Base-by-base conservation (phyloP, 1,284 basidiomycete genomes). In the Boletus sp. region DNA sequence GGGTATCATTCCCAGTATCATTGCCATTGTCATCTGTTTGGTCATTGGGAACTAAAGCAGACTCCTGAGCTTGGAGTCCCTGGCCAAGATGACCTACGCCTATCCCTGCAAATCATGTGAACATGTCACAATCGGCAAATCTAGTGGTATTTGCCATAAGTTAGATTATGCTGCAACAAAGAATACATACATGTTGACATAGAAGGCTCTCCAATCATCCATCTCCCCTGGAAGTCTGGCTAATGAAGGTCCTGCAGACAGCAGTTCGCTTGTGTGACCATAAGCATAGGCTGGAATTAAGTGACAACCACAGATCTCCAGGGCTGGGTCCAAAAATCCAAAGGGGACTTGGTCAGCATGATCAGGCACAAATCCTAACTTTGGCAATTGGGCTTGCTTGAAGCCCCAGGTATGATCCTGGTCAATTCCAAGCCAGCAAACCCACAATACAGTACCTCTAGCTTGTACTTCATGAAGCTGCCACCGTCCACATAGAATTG, bases 371-470 rank as follows among this genome's bases (percentile, higher is more conserved):
- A n/a, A n/a, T n/a, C n/a, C n/a, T n/a, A n/a, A n/a, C n/a, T n/a
- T n/a, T n/a, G n/a, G n/a, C n/a, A n/a, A n/a, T n/a, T n/a, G n/a
- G 14, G 58, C 37, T 2, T 58, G n/a, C 25, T 38, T 55, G 44
- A 61, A 40, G 35, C 16, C 35, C 16, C 35, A 17, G 6, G 7
- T 37, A 16, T 17, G 6, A 16, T 6, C 66, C 52, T 59, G 55
- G 62, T 1, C 30, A 1, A 56, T 19, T 3, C 50, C 35, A 13
- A 52, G 38, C 50, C 50, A 52, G 21, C 17, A 25, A 19, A 52
- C 35, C 65, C 64, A 72, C 0, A 2, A 33, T 38, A 8, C 55
- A 71, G n/a, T 5, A 72, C 16, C 14, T 72, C 65, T 48, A 71
- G n/a, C n/a, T n/a, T n/a, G n/a, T n/a, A n/a, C n/a, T n/a, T n/a